phyloP scores from a whole-genome alignment of 1,139 yeast species.

The Blastobotrys raffinosifermentans region DNA sequence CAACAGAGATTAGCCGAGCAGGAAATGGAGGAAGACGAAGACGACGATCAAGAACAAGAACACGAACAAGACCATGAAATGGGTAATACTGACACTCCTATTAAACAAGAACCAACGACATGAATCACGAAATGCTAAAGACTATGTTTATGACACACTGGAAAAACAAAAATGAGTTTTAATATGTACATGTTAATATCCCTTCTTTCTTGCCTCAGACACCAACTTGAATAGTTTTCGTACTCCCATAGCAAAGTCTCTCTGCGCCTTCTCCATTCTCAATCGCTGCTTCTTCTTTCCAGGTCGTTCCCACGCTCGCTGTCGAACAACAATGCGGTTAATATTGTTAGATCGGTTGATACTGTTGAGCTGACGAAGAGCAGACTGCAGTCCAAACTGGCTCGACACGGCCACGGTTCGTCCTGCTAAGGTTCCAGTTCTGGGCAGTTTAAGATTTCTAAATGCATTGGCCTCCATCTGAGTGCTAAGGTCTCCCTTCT shows the following conservation, averaged over 20 bases:
- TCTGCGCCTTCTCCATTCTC: slow-evolving; percentile 28
- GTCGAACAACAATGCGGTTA: slow-evolving; percentile 25
- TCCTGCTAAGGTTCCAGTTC: slow-evolving; percentile 34
- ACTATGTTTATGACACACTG: background rate
- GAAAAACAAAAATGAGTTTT: slow-evolving; percentile 3
- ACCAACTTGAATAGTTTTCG: slow-evolving; percentile 32
- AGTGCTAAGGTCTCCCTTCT: background rate
- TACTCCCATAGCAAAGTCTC: slow-evolving; percentile 32
- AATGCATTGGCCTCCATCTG: background rate
- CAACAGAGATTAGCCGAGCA: slow-evolving; percentile 5
- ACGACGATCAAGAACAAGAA: background rate
- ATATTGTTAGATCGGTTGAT: slow-evolving; percentile 28
- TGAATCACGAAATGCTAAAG: too few species aligned
- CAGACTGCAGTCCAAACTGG: slow-evolving; percentile 21
- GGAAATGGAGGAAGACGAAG: slow-evolving; percentile 2
- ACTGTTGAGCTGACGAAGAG: slow-evolving; percentile 26
- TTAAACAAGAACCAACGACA: too few species aligned
- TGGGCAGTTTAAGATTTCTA: slow-evolving; percentile 19
- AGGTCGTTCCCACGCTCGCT: slow-evolving; percentile 32
- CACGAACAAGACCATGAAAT: background rate
- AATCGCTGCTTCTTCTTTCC: slow-evolving; percentile 32
- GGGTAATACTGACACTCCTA: background rate
- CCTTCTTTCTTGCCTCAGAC: slow-evolving; percentile 34
- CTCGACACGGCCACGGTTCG: slow-evolving; percentile 27
- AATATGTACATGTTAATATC: slow-evolving; percentile 22